Conservation (phyloP, 441 rosid genomes). For the Arabidopsis hybrid region DNA sequence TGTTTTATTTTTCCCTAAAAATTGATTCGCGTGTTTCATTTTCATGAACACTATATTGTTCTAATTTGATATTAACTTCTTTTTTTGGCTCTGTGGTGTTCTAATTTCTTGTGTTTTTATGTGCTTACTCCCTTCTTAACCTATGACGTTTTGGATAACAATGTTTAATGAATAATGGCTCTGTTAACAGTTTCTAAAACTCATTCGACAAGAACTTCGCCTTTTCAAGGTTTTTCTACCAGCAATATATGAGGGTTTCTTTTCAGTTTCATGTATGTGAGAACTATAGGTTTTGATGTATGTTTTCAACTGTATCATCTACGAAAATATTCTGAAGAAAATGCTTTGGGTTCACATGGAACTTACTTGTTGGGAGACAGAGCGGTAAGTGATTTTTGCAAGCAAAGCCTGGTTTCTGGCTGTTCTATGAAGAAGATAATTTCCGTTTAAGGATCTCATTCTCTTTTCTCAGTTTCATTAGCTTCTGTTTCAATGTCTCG, state of each 20-base stretch:
- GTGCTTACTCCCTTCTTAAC: neutral
- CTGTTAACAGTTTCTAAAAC: neutral
- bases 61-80: neutral
- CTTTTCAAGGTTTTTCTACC: neutral
- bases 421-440: slow-evolving; percentile 50
- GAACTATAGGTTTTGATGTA: neutral
- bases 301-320: too few species aligned
- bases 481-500: slow-evolving; percentile 70
- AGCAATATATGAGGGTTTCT: neutral
- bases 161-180: neutral
- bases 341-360: slow-evolving; percentile 20
- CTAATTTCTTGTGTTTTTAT: neutral
- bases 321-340: neutral
- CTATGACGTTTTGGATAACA: neutral
- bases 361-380: slow-evolving; percentile 23
- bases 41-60: neutral
- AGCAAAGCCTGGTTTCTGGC: slow-evolving; percentile 28
- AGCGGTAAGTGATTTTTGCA: slow-evolving; percentile 7
- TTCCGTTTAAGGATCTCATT: slow-evolving; percentile 78
- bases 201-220: neutral
- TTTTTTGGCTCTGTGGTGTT: neutral
- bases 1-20: neutral
- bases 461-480: slow-evolving; percentile 86
- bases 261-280: neutral
- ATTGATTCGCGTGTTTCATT: slow-evolving; percentile 1